These are phyloP conservation scores for Keithomyces neogunnii DNA, from an alignment of 2,329 filamentous ascomycete species.

Conservation along the genomic window DNA sequence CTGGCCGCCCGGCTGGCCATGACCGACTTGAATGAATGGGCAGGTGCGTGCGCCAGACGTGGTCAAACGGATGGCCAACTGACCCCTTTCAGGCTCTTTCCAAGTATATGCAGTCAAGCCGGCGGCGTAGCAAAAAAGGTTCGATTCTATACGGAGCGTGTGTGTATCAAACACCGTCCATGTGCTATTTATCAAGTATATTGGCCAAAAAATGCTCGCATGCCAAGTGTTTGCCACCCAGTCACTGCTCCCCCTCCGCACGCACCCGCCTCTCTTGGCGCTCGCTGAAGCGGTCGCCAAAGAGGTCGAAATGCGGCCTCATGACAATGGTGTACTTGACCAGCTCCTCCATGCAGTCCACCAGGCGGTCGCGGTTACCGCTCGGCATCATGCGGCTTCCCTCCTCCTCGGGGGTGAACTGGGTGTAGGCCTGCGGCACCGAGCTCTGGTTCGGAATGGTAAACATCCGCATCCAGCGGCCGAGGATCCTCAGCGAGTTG, in stretches of 20 bases:
- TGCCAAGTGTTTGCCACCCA: too few species aligned
- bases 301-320: constrained; percentile 51
- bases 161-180: too few species aligned
- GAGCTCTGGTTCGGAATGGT: constrained; percentile 58
- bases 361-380: constrained; percentile 48
- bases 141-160: too few species aligned
- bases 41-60: neutral
- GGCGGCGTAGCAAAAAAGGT: neutral
- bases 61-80: neutral
- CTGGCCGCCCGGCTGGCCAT: neutral
- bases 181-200: too few species aligned
- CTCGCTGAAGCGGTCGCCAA: constrained; percentile 56
- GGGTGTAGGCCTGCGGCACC: constrained; percentile 54
- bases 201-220: too few species aligned
- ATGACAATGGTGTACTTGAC: constrained; percentile 61
- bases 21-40: neutral
- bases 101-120: neutral
- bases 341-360: constrained; percentile 63
- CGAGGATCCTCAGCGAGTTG: constrained; percentile 55
- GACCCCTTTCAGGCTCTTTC: neutral
- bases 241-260: too few species aligned
- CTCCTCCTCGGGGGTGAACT: constrained; percentile 42
- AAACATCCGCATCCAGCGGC: constrained; percentile 65
- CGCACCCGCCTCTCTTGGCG: constrained; percentile 27
- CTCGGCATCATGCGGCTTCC: constrained; percentile 45